Conservation (phyloP, 768 basidiomycete genomes). For the Dioszegia crocea region DNA sequence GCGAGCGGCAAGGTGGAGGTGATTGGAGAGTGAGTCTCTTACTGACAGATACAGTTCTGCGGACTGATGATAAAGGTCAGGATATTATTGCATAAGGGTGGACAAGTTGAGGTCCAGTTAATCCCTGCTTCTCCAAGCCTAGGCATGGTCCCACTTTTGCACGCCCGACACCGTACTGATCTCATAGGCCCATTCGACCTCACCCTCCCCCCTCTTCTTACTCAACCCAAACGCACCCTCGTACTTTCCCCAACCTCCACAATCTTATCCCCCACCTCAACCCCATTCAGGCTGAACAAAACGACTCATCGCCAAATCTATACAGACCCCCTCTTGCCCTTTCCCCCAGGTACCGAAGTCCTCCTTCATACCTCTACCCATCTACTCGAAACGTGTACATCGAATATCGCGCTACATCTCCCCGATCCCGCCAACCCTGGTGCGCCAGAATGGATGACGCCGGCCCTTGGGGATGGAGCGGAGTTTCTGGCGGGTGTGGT, state of each 20-base stretch:
- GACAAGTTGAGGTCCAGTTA: slow-evolving; percentile 18
- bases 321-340: slow-evolving; percentile 20
- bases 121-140: slow-evolving; percentile 3
- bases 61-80: slow-evolving; percentile 20
- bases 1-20: slow-evolving; percentile 13
- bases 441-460: slow-evolving; percentile 27
- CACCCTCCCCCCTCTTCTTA: slow-evolving; percentile 4
- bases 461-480: neutral
- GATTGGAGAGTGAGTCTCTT: slow-evolving; percentile 32
- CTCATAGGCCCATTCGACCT: slow-evolving; percentile 10
- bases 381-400: slow-evolving; percentile 37
- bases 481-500: slow-evolving; percentile 37
- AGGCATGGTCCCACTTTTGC: neutral
- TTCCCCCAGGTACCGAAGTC: slow-evolving; percentile 29
- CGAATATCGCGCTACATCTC: slow-evolving; percentile 34
- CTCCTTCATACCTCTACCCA: slow-evolving; percentile 25
- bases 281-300: slow-evolving; percentile 3
- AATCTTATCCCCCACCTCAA: neutral
- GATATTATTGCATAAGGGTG: slow-evolving; percentile 22
- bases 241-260: neutral
- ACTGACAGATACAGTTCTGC: neutral
- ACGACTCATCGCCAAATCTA: slow-evolving; percentile 27
- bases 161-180: too few relatives aligned
- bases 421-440: slow-evolving; percentile 1
- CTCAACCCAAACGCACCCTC: neutral